Base-by-base conservation (phyloP, 495 filamentous ascomycete species). In the Oleoguttula mirabilis region DNA sequence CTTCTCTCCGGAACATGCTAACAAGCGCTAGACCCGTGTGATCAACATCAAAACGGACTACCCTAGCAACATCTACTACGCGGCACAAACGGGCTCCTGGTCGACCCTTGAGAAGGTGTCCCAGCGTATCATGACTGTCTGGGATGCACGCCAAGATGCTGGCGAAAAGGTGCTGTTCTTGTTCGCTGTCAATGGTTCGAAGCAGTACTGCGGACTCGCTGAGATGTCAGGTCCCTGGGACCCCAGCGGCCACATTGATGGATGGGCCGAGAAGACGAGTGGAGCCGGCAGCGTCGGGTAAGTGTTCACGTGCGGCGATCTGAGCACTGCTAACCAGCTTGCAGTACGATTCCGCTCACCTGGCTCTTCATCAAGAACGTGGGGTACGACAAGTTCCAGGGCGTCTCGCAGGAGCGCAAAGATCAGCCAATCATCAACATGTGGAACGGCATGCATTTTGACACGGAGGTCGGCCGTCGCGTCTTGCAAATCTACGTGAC, bases 401-500 rank as follows among this genome's bases (percentile, higher is more conserved):
- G 27, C 33, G 14, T 50, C 16, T 10, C 17, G 3, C 40, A 38
- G 12, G n/a, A 14, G 4, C 31, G 36, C 6, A 40, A 34, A 10
- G 33, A 22, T 5, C 21, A 36, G 15, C n/a, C 40, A 4, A 28
- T 44, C 14, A 24, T 21, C n/a, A 43, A 50, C 34, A 50, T 50
- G 47, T 50, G 47, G 47, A 44, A 36, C 28, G 47, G 47, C 34
- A 43, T 44, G 39, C 41, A 38, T 17, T 38, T 44, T 28, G 24
- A 32, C 3, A 15, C 24, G 5, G 39, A 43, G 12, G 22, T 22
- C 12, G 47, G 39, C 4, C 32, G 24, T n/a, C 16, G 37, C 14
- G 47, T 50, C 3, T 21, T 50, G 15, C 3, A 44, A 21, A 34
- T 27, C 33, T 50, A 23, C 23, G 33, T 44, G 4, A 17, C 33